Evolutionary conservation across 768 basidiomycete genomes (phyloP).

Genomic region (Asterophora lycoperdoides): DNA sequence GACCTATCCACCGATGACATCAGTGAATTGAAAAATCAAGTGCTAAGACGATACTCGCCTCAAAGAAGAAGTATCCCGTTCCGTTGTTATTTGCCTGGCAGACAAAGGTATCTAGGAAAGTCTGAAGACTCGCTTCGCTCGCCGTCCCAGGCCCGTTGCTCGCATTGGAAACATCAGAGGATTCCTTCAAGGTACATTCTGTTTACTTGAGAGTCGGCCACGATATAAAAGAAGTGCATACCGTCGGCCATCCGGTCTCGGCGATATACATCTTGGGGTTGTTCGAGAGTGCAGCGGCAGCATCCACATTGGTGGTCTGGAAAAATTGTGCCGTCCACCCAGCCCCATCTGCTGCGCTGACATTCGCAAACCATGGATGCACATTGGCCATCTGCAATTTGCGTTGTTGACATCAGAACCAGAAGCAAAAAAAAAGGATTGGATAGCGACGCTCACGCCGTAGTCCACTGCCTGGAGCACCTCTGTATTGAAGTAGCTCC

Average conservation of each 20-base stretch:
- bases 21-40: background rate
- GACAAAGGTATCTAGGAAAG: conserved; percentile 81
- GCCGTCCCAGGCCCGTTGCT: conserved; percentile 69
- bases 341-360: conserved; percentile 61
- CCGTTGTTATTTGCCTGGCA: conserved; percentile 81
- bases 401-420: background rate
- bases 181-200: conserved; percentile 38
- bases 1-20: conserved; percentile 35
- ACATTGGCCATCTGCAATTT: conserved; percentile 76
- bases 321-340: conserved; percentile 84
- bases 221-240: conserved; percentile 23
- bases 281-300: conserved; percentile 59
- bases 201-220: too few relatives aligned
- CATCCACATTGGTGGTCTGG: conserved; percentile 53
- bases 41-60: conserved; percentile 36
- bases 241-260: conserved; percentile 80
- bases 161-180: conserved; percentile 52
- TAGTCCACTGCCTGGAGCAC: conserved; percentile 65
- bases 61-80: conserved; percentile 87
- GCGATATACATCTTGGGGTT: conserved; percentile 85
- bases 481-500: conserved; percentile 72
- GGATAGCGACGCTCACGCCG: conserved; percentile 42
- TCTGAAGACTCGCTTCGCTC: conserved; percentile 59
- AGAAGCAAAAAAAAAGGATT: background rate
- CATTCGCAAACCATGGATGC: conserved; percentile 92